Conservation (phyloP, 1,284 basidiomycete genomes). For the Ustilago lituana region DNA sequence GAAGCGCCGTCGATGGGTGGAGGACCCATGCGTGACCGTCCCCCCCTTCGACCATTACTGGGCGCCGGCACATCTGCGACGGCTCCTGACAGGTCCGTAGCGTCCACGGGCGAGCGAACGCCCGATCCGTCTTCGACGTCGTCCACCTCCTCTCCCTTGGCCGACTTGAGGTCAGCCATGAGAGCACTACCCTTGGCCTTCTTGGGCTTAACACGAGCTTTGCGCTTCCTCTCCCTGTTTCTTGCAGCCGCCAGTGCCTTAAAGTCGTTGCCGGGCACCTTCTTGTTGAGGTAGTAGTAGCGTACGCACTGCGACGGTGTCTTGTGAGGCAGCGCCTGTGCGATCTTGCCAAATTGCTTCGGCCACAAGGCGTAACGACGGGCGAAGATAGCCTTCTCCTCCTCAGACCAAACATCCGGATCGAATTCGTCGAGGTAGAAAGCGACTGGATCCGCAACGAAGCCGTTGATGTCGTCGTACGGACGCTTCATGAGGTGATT, state of each 20-base stretch:
- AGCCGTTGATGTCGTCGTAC: slow-evolving; percentile 86
- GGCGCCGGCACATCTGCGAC: slow-evolving; percentile 4
- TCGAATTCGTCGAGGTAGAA: slow-evolving; percentile 70
- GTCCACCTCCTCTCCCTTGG: slow-evolving; percentile 64
- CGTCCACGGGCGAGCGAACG: slow-evolving; percentile 33
- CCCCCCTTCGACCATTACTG: slow-evolving; percentile 24
- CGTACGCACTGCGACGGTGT: slow-evolving; percentile 87
- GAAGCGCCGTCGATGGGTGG: slow-evolving; percentile 4
- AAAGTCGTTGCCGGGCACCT: slow-evolving; percentile 68
- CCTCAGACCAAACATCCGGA: slow-evolving; percentile 77
- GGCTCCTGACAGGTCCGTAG: slow-evolving; percentile 17
- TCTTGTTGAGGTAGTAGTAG: slow-evolving; percentile 96
- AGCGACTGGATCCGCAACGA: slow-evolving; percentile 79
- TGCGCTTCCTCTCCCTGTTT: slow-evolving; percentile 64
- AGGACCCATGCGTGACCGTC: slow-evolving; percentile 16
- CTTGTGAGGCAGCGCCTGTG: slow-evolving; percentile 83
- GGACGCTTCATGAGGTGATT: slow-evolving; percentile 71
- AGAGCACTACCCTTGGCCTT: slow-evolving; percentile 67
- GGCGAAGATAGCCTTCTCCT: slow-evolving; percentile 82
- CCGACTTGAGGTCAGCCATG: slow-evolving; percentile 64
- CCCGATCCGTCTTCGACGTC: slow-evolving; percentile 51
- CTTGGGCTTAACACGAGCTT: slow-evolving; percentile 62
- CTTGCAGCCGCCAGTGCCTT: slow-evolving; percentile 61
- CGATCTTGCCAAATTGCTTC: slow-evolving; percentile 91
- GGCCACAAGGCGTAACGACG: slow-evolving; percentile 85